Evolutionary conservation across 306 rosid species (phyloP), one percentile per base, ranked within the genome.

Genomic region (Arachis stenosperma): DNA sequence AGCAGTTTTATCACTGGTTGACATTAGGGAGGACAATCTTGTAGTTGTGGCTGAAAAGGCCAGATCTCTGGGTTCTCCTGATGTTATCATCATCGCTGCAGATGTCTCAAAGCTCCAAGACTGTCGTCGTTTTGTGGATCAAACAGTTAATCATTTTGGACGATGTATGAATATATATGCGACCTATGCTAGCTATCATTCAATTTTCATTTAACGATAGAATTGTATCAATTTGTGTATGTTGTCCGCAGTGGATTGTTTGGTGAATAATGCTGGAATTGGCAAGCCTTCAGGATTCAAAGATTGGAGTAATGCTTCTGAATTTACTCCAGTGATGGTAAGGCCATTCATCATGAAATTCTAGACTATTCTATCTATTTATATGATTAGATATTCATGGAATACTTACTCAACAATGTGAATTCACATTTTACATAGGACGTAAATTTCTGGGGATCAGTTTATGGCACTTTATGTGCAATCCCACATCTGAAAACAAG

Each of bases 251-350:
- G 96, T 90, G 87, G 92, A 93, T 56, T 96, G 89, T 78, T 82
- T 93, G 50, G 96, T 93, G 36, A 90, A 84, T 79, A 89, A 90
- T 69, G 97, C 93, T 55, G 92, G 90, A 51, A 76, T 77, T 17
- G 7, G 9, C 27, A 14, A 22, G 2, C 7, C 5, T 14, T 9
- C 52, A 37, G 0, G 14, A 72, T 76, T 90, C 64, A 89, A 88
- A 72, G 82, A 90, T 30, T 12, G 5, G 27, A 55, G 71, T 65
- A 61, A 75, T 65, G n/a, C 44, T 60, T 75, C 73, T 30, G 52
- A 50, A n/a, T 17, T 2, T 2, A n/a, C 9, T 61, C 22, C 82
- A n/a, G 0, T 64, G 27, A 80, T 84, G 68, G 84, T 80, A 73
- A 62, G 65, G 37, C 37, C 37, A 33, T 33, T n/a, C n/a, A n/a